Base-by-base conservation (phyloP, 352 stramenopile genomes). In the Phytopythium kandeliae region DNA sequence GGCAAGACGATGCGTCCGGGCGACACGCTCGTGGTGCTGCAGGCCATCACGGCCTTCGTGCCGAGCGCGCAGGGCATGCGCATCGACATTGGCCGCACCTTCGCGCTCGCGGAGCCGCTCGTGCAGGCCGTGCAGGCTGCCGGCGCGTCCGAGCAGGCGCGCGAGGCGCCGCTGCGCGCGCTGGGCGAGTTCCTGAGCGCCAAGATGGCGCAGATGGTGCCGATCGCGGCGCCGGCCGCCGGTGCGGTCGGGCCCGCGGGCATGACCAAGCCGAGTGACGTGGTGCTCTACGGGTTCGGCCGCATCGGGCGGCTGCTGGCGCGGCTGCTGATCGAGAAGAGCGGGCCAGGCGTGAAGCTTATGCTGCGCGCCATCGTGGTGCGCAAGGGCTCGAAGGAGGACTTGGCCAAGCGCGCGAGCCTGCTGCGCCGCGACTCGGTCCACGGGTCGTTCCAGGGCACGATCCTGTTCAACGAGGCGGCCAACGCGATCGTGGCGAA, bases 351-450 rank as follows among this genome's bases (percentile, higher is more conserved):
- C 28, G 82, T 86, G 21, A 92, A 92, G 67, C 74, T 95, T 56
- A 90, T 92, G 76, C 72, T 96, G 38, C 86, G 85, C 46, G 86
- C 78, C 36, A 94, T 96, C 43, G 86, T 96, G 45, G 82, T 93
- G 48, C 83, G 86, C 45, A 86, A 88, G 48, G 85, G 86, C 43
- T 81, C 74, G 15, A 91, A 90, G 55, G 78, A 89, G 46, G 85
- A 95, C 49, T 69, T 94, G 25, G 73, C 69, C 26, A 93, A 93
- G 67, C 82, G 81, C 26, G 85, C 86, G 31, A 89, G 75, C 52
- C 62, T 96, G 55, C 62, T 96, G 53, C 77, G 79, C 52, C 81
- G 80, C 30, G 86, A 96, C 69, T 95, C 86, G 45, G 85, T 95
- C 40, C 85, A 96, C 58, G 86, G 86, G 11, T 70, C 62, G 16